Percentiles rank a stretch among this genome's conserved stretches.
phyloP scores from a whole-genome alignment of 257 asterid genomes.

The Salvia miltiorrhiza region DNA sequence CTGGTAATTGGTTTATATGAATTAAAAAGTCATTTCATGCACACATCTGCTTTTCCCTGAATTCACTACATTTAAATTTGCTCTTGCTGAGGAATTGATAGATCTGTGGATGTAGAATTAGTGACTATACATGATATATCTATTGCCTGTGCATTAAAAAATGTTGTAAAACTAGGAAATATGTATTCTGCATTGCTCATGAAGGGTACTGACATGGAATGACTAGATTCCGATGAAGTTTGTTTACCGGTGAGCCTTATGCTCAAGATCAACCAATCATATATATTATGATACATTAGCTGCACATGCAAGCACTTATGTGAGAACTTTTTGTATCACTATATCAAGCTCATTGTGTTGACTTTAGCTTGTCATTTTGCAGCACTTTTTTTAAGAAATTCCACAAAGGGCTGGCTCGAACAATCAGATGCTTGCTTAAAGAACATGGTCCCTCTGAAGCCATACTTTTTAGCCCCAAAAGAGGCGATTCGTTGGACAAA shows the following conservation, averaged over 20 bases:
- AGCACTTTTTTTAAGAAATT: slow-evolving; percentile 86
- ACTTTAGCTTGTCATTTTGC: slow-evolving; percentile 36
- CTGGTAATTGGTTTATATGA: slow-evolving; percentile 54
- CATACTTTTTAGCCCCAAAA: slow-evolving; percentile 74
- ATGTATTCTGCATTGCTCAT: not conserved
- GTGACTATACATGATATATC: not conserved
- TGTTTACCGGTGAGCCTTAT: slow-evolving; percentile 4
- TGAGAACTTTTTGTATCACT: slow-evolving; percentile 7
- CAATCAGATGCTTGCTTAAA: slow-evolving; percentile 68
- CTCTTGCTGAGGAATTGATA: not conserved
- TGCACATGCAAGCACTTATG: slow-evolving; percentile 24
- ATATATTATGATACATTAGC: not conserved
- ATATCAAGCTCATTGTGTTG: slow-evolving; percentile 6
- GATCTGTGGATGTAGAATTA: not conserved
- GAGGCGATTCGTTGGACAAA: slow-evolving; percentile 84
- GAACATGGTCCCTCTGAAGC: slow-evolving; percentile 70
- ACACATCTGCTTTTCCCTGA: slow-evolving; percentile 12
- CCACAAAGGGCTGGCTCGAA: slow-evolving; percentile 69
- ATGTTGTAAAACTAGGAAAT: not conserved
- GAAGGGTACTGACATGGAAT: not conserved
- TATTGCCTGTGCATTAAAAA: not conserved
- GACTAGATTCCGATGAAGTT: not conserved
- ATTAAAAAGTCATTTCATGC: not conserved
- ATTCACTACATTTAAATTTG: not conserved
- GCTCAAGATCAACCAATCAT: not conserved